These are phyloP conservation scores for Poa pratensis DNA, from an alignment of 176 grass and related monocot genomes.

Conservation along the genomic window DNA sequence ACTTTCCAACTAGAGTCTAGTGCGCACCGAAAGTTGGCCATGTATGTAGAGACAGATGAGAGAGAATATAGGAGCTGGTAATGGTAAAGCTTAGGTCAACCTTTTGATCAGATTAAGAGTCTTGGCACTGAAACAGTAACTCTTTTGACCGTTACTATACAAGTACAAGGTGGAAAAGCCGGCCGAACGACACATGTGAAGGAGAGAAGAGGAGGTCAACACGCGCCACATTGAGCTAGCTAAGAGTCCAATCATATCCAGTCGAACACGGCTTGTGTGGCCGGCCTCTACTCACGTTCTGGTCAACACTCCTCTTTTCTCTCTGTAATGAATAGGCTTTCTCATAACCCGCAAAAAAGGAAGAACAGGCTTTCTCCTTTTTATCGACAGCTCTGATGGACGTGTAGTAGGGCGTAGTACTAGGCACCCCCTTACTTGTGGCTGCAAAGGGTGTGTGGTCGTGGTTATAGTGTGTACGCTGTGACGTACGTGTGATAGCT, in stretches of 20 bases:
- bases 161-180: not conserved
- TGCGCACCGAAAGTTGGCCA: conserved; percentile 22
- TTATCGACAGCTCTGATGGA: not conserved
- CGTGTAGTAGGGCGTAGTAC: not conserved
- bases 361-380: not conserved
- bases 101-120: too few relatives aligned
- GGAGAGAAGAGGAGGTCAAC: not conserved
- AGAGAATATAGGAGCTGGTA: too few relatives aligned
- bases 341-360: not conserved
- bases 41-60: too few relatives aligned
- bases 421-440: not conserved
- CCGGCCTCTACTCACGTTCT: not conserved
- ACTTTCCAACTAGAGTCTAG: not conserved
- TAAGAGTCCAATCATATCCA: not conserved
- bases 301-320: not conserved
- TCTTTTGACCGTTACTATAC: too few relatives aligned
- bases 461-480: not conserved
- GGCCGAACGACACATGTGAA: not conserved
- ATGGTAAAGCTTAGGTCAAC: too few relatives aligned
- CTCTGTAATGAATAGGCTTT: not conserved
- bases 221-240: not conserved
- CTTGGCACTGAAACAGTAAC: too few relatives aligned
- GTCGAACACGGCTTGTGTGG: not conserved
- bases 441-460: not conserved
- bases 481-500: not conserved